Conservation (phyloP, 2,329 filamentous ascomycete genomes). For the Coniochaeta sp. region DNA sequence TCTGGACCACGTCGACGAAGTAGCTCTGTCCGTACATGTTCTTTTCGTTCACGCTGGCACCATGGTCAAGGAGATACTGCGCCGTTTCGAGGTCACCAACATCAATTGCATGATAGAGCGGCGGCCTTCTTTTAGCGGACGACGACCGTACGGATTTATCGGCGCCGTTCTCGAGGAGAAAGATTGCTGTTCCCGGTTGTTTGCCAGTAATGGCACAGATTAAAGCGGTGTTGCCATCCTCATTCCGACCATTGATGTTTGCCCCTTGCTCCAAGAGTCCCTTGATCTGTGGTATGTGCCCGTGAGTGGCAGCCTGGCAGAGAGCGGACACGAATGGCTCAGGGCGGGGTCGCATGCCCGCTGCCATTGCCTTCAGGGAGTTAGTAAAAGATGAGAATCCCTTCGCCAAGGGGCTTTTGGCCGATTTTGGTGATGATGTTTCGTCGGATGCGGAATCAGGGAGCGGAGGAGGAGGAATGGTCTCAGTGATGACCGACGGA, state of each 20-base stretch:
- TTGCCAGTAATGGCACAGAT: slow-evolving; percentile 16
- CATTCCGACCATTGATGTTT: slow-evolving; percentile 18
- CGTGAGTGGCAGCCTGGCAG: slow-evolving; percentile 12
- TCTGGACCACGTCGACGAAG: slow-evolving; percentile 17
- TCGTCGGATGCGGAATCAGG: neutral
- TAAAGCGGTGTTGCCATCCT: slow-evolving; percentile 18
- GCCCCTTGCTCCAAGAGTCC: slow-evolving; percentile 14
- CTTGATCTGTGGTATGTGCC: slow-evolving; percentile 9
- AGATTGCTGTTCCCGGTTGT: slow-evolving; percentile 18
- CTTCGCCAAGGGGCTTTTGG: neutral
- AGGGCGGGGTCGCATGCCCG: slow-evolving; percentile 11
- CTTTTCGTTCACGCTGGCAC: slow-evolving; percentile 27
- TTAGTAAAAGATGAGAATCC: slow-evolving; percentile 21
- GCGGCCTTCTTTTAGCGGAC: slow-evolving; percentile 13
- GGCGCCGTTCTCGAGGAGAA: slow-evolving; percentile 24
- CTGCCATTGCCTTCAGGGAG: slow-evolving; percentile 15
- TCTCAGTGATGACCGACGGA: neutral
- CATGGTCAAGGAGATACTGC: slow-evolving; percentile 20
- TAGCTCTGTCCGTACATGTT: slow-evolving; percentile 12
- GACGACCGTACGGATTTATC: slow-evolving; percentile 13
- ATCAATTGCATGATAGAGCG: slow-evolving; percentile 15
- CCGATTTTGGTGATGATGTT: neutral
- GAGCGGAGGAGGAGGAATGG: neutral
- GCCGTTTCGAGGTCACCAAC: slow-evolving; percentile 8
- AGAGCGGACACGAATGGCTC: slow-evolving; percentile 14